These are phyloP conservation scores for Blastocystis sp. DNA, from an alignment of 352 stramenopile genomes.

Conservation along the genomic window DNA sequence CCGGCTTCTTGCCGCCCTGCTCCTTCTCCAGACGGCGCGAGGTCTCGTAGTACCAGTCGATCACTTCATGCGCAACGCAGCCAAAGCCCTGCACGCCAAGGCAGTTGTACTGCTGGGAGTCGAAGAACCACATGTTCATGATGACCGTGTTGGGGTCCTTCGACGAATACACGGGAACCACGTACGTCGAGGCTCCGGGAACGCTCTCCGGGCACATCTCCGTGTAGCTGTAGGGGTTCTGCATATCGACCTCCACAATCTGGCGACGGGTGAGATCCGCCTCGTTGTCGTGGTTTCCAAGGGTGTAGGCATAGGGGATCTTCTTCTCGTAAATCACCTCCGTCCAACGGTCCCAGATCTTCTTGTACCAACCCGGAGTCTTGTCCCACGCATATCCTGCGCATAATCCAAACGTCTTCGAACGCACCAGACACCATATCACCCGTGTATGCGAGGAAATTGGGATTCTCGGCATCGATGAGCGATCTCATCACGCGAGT, in stretches of 20 bases:
- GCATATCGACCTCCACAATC: conserved; percentile 51
- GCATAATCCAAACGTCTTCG: background rate
- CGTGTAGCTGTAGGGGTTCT: conserved; percentile 33
- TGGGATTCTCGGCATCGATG: conserved; percentile 7
- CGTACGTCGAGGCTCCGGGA: conserved; percentile 27
- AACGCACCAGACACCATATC: conserved; percentile 38
- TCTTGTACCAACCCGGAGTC: conserved; percentile 17
- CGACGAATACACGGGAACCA: conserved; percentile 52
- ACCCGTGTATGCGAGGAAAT: conserved; percentile 53
- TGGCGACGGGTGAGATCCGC: conserved; percentile 1
- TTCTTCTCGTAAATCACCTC: background rate
- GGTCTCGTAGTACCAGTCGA: conserved; percentile 46
- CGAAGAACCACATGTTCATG: conserved; percentile 60
- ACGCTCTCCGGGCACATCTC: background rate
- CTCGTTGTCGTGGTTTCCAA: conserved; percentile 59
- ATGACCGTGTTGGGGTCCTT: background rate
- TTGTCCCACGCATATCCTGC: conserved; percentile 46
- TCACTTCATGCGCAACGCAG: conserved; percentile 12
- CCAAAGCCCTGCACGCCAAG: conserved; percentile 27
- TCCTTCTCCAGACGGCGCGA: conserved; percentile 10
- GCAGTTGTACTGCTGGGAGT: conserved; percentile 43
- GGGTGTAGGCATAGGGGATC: conserved; percentile 27
- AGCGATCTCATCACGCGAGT: conserved; percentile 31
- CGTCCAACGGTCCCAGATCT: conserved; percentile 33
- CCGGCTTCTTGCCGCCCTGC: conserved; percentile 6